phyloP scores from a whole-genome alignment of 768 basidiomycete genomes.

The Mrakia gelida region DNA sequence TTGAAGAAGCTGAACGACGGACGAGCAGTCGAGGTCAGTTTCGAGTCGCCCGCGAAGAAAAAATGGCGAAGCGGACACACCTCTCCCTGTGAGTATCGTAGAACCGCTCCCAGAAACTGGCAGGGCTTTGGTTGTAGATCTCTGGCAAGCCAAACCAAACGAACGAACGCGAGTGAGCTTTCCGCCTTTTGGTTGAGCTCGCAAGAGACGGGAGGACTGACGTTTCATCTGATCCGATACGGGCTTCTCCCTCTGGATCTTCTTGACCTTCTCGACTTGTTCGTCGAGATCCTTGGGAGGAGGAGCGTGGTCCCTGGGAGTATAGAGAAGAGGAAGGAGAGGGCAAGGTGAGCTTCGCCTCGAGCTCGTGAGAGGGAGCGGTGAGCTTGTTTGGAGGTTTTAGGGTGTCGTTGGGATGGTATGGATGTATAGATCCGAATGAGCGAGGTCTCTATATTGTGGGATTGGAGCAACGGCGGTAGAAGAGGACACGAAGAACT shows the following conservation, averaged over 20 bases:
- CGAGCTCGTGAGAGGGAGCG: not conserved
- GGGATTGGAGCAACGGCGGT: too few relatives aligned
- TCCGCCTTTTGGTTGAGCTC: not conserved
- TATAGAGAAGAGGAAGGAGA: not conserved
- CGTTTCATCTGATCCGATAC: slow-evolving; percentile 68
- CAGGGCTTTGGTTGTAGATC: slow-evolving; percentile 42
- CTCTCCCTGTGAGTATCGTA: slow-evolving; percentile 66
- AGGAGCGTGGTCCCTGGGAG: slow-evolving; percentile 45
- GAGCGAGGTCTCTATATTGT: too few relatives aligned
- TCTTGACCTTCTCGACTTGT: slow-evolving; percentile 64
- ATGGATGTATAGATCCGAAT: too few relatives aligned
- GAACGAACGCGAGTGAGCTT: too few relatives aligned
- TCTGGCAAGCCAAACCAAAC: slow-evolving; percentile 27
- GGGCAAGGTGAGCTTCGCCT: not conserved
- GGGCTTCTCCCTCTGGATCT: slow-evolving; percentile 64
- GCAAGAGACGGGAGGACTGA: slow-evolving; percentile 49
- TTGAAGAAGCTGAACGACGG: slow-evolving; percentile 77
- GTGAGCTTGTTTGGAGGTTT: too few relatives aligned
- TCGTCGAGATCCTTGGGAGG: slow-evolving; percentile 64
- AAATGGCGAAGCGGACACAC: slow-evolving; percentile 28
- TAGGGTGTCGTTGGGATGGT: too few relatives aligned
- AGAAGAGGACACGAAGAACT: too few relatives aligned
- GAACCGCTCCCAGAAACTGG: slow-evolving; percentile 74
- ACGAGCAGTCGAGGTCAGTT: not conserved
- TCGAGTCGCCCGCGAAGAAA: not conserved